Conservation (phyloP, 2,329 filamentous ascomycete genomes). For the Aspergillus neotritici region DNA sequence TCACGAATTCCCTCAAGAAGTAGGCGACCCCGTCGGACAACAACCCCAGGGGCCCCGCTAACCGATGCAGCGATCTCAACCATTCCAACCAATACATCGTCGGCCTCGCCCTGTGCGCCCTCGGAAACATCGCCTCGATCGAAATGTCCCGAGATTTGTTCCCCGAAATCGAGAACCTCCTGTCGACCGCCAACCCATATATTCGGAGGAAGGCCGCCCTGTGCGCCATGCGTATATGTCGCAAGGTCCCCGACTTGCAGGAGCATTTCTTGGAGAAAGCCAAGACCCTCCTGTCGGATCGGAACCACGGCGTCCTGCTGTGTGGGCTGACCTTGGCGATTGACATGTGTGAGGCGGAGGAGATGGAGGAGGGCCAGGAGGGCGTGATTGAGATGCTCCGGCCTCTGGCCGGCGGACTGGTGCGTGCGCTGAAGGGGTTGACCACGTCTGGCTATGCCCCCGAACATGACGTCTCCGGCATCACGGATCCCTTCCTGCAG, state of each 20-base stretch:
- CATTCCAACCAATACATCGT: constrained; percentile 99
- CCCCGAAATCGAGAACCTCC: constrained; percentile 84
- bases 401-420: constrained; percentile 74
- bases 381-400: constrained; percentile 88
- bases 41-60: no score
- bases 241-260: constrained; percentile 93
- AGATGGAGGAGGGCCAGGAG: constrained; percentile 84
- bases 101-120: constrained; percentile 87
- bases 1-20: constrained; percentile 98
- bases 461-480: constrained; percentile 96
- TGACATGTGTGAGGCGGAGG: constrained; percentile 90
- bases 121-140: constrained; percentile 94
- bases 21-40: constrained; percentile 32
- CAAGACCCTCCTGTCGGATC: constrained; percentile 76
- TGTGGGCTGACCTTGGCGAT: constrained; percentile 87
- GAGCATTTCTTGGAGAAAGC: constrained; percentile 97
- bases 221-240: constrained; percentile 98
- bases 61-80: constrained; percentile 68
- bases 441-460: constrained; percentile 95
- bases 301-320: constrained; percentile 91
- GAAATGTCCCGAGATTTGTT: constrained; percentile 99
- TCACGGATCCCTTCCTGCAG: constrained; percentile 95
- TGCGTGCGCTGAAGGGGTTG: constrained; percentile 84
- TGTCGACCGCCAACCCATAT: constrained; percentile 95
- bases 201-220: constrained; percentile 93